Base-by-base conservation (phyloP, 768 basidiomycete genomes). In the Suillus brevipes region DNA sequence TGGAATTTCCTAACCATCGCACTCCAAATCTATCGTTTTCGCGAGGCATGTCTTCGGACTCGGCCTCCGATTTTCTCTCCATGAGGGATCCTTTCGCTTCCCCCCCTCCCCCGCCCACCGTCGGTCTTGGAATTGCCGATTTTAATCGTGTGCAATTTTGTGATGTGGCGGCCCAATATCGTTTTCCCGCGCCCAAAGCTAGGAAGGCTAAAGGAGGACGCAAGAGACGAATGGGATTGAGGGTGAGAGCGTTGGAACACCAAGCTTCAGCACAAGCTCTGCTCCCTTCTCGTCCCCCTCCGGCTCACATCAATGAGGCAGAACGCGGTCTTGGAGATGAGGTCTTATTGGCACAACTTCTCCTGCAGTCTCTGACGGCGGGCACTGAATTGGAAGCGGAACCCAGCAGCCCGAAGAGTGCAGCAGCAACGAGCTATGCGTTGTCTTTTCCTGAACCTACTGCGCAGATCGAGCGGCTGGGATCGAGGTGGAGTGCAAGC, bases 1-100 rank as follows among this genome's bases (percentile, higher is more conserved):
- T 4, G 18, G 40, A 20, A 61, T 64, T 60, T 60, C 28, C 47
- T 20, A 3, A n/a, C 7, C 23, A 60, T 7, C 66, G 67, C 49
- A 64, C 58, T 13, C 66, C 56, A 55, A 73, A 74, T 4, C 68
- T 66, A 38, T 68, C 72, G 2, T 40, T 73, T 50, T 67, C 71
- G 28, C 68, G 68, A 8, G 66, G 68, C 36, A 67, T 66, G 63
- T 69, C 71, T 52, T 60, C 66, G 20, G 75, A 76, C 66, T 71
- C 75, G 45, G 28, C 70, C 0, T 67, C 75, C 25, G 75, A 76
- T 66, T 76, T 78, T 50, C 73, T 78, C 62, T 76, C 75, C 12
- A 64, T 76, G 67, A 73, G 74, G 57, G 75, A 76, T 61, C 75
- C 75, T 23, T 76, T 76, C 5, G 75, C 75, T 18, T 77, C 77